Evolutionary conservation across 202 grass and related monocot genomes (phyloP).

Genomic region (Digitaria exilis): DNA sequence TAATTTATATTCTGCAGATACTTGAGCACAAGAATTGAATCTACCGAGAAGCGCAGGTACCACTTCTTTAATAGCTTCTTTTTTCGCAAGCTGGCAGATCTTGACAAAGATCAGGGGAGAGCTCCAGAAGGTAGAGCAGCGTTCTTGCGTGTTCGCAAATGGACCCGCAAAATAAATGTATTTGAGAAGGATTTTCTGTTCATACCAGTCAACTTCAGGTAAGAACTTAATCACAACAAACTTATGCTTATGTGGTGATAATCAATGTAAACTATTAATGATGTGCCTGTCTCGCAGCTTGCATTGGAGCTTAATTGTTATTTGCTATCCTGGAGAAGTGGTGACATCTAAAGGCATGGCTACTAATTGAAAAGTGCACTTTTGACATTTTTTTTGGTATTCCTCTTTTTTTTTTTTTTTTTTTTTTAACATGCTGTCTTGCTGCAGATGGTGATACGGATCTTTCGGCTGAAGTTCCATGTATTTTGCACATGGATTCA

Average conservation of each 20-base stretch:
- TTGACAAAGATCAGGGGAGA: constrained; percentile 93
- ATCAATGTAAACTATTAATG: constrained; percentile 31
- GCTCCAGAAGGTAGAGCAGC: constrained; percentile 82
- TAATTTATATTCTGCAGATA: constrained; percentile 61
- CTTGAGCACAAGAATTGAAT: constrained; percentile 75
- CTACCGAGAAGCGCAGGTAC: constrained; percentile 54
- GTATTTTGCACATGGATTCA: constrained; percentile 99
- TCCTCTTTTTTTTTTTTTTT: constrained; percentile 31
- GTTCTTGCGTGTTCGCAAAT: constrained; percentile 94
- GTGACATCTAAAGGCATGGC: constrained; percentile 54
- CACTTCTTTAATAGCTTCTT: constrained; percentile 99
- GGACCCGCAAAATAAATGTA: constrained; percentile 95
- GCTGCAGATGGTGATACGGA: constrained; percentile 57
- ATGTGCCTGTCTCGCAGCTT: constrained; percentile 58
- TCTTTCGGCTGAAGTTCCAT: constrained; percentile 65
- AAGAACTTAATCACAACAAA: constrained; percentile 34
- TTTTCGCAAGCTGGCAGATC: constrained; percentile 96
- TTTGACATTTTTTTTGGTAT: constrained; percentile 8
- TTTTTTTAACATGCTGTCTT: constrained; percentile 33
- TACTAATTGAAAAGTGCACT: constrained; percentile 24
- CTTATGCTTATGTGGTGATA: constrained; percentile 29
- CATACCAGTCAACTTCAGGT: constrained; percentile 99
- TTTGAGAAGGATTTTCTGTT: constrained; percentile 99
- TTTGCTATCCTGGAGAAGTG: constrained; percentile 94
- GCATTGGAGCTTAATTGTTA: constrained; percentile 97